Evolutionary conservation across 2,329 filamentous ascomycete species (phyloP).

Genomic region (Achaetomium macrosporum): DNA sequence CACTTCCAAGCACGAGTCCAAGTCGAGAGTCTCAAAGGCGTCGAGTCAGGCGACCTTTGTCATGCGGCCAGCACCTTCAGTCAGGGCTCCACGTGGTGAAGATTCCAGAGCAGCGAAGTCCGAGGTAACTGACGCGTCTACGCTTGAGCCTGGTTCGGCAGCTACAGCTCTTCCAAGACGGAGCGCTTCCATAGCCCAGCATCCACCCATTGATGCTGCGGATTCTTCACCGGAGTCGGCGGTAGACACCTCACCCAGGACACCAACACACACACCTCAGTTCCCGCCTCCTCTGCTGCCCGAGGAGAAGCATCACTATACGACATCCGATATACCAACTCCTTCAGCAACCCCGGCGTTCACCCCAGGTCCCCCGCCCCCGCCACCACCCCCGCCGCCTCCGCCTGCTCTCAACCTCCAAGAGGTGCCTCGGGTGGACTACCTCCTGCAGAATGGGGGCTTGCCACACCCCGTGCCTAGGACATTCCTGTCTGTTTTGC

Average conservation of each 20-base stretch:
- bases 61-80: conserved; percentile 21
- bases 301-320: conserved; percentile 34
- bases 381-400: conserved; percentile 55
- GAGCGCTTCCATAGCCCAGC: conserved; percentile 22
- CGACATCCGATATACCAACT: conserved; percentile 36
- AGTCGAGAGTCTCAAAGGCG: conserved; percentile 47
- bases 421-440: conserved; percentile 79
- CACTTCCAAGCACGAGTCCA: conserved; percentile 42
- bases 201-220: conserved; percentile 36
- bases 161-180: conserved; percentile 19
- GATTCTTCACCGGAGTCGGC: conserved; percentile 47
- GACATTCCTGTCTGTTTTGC: conserved; percentile 62
- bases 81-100: conserved; percentile 6
- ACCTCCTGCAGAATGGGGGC: conserved; percentile 84
- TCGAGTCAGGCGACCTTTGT: conserved; percentile 55
- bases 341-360: conserved; percentile 38
- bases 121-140: conserved; percentile 23
- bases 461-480: conserved; percentile 66
- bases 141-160: conserved; percentile 18
- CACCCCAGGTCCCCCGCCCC: conserved; percentile 32
- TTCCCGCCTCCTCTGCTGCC: conserved; percentile 43
- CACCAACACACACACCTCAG: conserved; percentile 50
- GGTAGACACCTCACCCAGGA: conserved; percentile 53
- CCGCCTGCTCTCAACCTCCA: conserved; percentile 66
- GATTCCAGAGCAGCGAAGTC: conserved; percentile 10